These are phyloP conservation scores for Aureobasidium lini DNA, from an alignment of 2,329 filamentous ascomycete genomes.

Conservation along the genomic window DNA sequence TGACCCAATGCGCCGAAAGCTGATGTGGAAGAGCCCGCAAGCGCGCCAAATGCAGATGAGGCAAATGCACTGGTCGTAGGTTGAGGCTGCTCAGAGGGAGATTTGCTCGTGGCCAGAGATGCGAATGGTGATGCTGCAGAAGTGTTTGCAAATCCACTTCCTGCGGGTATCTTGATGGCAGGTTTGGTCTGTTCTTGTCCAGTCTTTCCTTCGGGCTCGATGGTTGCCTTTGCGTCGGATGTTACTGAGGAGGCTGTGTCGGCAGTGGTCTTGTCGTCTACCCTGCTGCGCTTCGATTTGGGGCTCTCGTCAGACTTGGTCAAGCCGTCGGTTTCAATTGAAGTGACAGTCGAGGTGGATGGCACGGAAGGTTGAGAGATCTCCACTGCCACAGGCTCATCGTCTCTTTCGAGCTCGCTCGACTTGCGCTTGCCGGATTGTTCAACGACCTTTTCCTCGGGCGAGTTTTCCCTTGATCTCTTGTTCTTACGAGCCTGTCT, in stretches of 20 bases:
- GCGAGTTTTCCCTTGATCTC: constrained; percentile 38
- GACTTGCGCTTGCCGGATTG: constrained; percentile 27
- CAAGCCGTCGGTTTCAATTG: constrained; percentile 13
- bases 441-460: constrained; percentile 25
- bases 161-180: constrained; percentile 25
- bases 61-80: constrained; percentile 43
- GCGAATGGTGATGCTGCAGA: constrained; percentile 43
- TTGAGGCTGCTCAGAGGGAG: constrained; percentile 27
- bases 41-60: constrained; percentile 38
- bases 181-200: constrained; percentile 17
- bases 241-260: constrained; percentile 8
- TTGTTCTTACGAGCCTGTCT: constrained; percentile 42
- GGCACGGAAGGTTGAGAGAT: constrained; percentile 13
- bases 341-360: constrained; percentile 5
- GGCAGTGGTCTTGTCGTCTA: constrained; percentile 20
- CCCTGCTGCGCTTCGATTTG: constrained; percentile 43
- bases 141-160: constrained; percentile 38
- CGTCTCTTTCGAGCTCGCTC: constrained; percentile 16
- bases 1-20: constrained; percentile 28
- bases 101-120: constrained; percentile 32
- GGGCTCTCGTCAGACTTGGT: constrained; percentile 32
- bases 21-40: constrained; percentile 32
- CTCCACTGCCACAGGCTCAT: not conserved
- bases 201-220: constrained; percentile 16
- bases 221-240: constrained; percentile 9